These are phyloP conservation scores for Taphrina confusa DNA, from an alignment of 1,139 yeast genomes.

Conservation along the genomic window DNA sequence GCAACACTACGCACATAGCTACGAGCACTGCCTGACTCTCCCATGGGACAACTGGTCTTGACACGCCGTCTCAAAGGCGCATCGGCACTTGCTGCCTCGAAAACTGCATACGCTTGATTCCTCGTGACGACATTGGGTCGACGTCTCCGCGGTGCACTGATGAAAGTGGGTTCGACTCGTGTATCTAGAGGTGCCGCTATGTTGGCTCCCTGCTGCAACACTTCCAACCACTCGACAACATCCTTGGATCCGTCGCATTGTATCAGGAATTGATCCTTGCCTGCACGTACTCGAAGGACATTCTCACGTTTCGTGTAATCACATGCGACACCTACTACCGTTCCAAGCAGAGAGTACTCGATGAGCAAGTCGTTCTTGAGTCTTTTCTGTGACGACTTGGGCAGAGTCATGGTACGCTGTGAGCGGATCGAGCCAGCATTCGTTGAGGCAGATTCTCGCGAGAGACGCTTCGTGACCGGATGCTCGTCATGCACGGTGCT, in stretches of 20 bases:
- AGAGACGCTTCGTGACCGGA: neutral
- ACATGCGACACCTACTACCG: conserved; percentile 57
- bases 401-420: too few species aligned
- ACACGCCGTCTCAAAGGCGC: conserved; percentile 19
- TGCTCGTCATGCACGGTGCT: neutral
- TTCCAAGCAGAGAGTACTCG: conserved; percentile 25
- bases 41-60: neutral
- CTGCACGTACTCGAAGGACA: conserved; percentile 64
- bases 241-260: conserved; percentile 55
- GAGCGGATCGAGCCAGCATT: neutral
- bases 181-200: conserved; percentile 42
- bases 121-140: conserved; percentile 5
- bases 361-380: too few species aligned
- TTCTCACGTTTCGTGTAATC: conserved; percentile 65
- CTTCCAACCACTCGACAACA: conserved; percentile 64
- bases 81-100: conserved; percentile 21
- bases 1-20: conserved; percentile 8
- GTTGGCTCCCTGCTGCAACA: conserved; percentile 49
- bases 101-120: conserved; percentile 23
- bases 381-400: too few species aligned
- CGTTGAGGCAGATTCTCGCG: neutral
- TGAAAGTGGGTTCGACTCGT: conserved; percentile 15
- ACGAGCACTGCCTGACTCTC: neutral
- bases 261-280: conserved; percentile 65
- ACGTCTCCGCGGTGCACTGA: conserved; percentile 26